phyloP scores from a whole-genome alignment of 2,329 filamentous ascomycete species.

The Alternaria triticina region DNA sequence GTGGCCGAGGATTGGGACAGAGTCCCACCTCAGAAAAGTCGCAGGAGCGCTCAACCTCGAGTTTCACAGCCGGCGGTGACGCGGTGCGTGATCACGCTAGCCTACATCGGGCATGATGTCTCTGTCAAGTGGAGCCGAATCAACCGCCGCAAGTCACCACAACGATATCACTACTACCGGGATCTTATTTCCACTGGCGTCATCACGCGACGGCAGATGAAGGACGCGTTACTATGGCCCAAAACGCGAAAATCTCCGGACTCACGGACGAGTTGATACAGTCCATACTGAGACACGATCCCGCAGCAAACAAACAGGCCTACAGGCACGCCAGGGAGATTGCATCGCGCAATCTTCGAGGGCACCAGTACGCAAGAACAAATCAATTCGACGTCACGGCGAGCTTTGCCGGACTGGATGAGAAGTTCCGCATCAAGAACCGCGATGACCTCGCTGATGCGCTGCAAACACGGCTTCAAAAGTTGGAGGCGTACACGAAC shows the following conservation, averaged over 20 bases:
- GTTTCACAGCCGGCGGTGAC: constrained; percentile 17
- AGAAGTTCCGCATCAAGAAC: constrained; percentile 82
- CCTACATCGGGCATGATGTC: constrained; percentile 5
- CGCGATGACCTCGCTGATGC: constrained; percentile 80
- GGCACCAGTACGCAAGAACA: constrained; percentile 52
- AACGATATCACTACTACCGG: not conserved
- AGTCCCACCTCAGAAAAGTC: constrained; percentile 14
- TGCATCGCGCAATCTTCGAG: constrained; percentile 48
- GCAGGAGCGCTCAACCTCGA: not conserved
- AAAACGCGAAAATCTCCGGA: constrained; percentile 67
- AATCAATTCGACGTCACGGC: constrained; percentile 58
- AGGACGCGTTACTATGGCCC: constrained; percentile 65
- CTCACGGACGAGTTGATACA: constrained; percentile 75
- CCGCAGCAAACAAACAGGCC: constrained; percentile 38
- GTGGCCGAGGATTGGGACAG: constrained; percentile 1
- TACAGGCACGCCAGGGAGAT: constrained; percentile 49
- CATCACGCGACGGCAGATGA: not conserved
- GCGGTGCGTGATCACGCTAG: constrained; percentile 12
- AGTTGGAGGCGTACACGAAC: constrained; percentile 61
- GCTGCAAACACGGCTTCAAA: constrained; percentile 63
- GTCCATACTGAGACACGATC: constrained; percentile 62
- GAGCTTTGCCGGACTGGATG: constrained; percentile 65
- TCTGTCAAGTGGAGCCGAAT: constrained; percentile 13
- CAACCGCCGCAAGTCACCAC: constrained; percentile 9
- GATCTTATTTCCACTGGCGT: not conserved